Conservation (phyloP, 805 yeast species). For the Pichia rugopelliculosa region DNA sequence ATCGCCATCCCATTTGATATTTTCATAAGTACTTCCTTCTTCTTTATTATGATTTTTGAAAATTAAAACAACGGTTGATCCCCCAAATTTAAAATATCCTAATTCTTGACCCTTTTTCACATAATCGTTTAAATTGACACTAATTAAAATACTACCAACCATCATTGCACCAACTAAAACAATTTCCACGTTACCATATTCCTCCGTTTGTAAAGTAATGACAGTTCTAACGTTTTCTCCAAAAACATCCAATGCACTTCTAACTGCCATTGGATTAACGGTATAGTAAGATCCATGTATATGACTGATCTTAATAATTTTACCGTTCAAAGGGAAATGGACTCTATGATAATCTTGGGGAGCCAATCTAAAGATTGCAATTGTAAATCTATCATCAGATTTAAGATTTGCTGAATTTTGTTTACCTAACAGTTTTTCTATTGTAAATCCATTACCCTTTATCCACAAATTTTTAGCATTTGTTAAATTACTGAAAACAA, state of each 20-base stretch:
- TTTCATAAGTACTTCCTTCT: constrained; percentile 15
- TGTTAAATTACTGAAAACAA: constrained; percentile 53
- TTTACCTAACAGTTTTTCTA: constrained; percentile 40
- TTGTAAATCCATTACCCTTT: constrained; percentile 71
- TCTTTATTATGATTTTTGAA: constrained; percentile 34
- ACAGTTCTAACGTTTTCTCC: constrained; percentile 84
- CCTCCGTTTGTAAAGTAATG: constrained; percentile 64
- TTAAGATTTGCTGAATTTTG: constrained; percentile 32
- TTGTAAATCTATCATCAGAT: constrained; percentile 40
- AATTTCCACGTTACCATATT: constrained; percentile 73
- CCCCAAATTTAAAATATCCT: constrained; percentile 95
- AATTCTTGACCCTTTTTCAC: constrained; percentile 72
- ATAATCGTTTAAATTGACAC: constrained; percentile 51
- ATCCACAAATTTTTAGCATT: constrained; percentile 79
- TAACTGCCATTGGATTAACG: constrained; percentile 94
- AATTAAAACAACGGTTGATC: constrained; percentile 72
- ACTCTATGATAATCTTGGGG: constrained; percentile 97
- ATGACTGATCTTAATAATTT: constrained; percentile 52
- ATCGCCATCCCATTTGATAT: constrained; percentile 65
- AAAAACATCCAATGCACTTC: constrained; percentile 82
- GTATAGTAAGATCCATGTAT: constrained; percentile 92
- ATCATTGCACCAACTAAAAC: constrained; percentile 96
- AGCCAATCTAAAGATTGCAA: constrained; percentile 81
- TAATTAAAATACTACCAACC: constrained; percentile 86
- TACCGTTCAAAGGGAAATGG: constrained; percentile 81